Evolutionary conservation across 2,329 filamentous ascomycete genomes (phyloP).

Genomic region (Fusarium falciforme): DNA sequence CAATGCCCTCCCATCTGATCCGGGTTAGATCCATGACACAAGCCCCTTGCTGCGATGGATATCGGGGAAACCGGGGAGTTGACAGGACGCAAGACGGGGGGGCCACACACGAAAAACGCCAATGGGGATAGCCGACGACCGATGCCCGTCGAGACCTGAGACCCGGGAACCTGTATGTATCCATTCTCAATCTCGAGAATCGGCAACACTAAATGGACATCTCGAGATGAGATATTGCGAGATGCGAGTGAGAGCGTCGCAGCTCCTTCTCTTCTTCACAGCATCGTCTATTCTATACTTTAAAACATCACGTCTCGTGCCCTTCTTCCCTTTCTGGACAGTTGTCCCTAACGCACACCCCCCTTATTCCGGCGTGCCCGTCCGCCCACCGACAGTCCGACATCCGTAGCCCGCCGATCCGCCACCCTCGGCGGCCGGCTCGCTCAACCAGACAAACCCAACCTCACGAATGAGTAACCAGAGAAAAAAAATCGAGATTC

Average conservation of each 20-base stretch:
- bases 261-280: not conserved
- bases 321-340: not conserved
- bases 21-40: not conserved
- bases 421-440: not conserved
- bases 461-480: constrained; percentile 28
- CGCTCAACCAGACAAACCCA: constrained; percentile 1
- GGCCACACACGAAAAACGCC: constrained; percentile 7
- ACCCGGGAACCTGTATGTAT: not conserved
- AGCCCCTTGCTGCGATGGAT: constrained; percentile 14
- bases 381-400: constrained; percentile 28
- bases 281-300: not conserved
- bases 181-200: constrained; percentile 12
- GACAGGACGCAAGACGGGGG: constrained; percentile 19
- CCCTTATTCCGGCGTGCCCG: not conserved
- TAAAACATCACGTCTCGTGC: not conserved
- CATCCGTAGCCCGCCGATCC: constrained; percentile 11
- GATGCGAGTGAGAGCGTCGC: not conserved
- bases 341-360: not conserved
- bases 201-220: constrained; percentile 24
- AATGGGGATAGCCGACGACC: constrained; percentile 36
- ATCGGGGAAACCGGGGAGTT: constrained; percentile 37
- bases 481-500: not conserved
- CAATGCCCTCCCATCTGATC: not conserved
- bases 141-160: constrained; percentile 20
- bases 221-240: not conserved